Evolutionary conservation across 306 rosid genomes (phyloP), one percentile per base, ranked within the genome.

Genomic region (Sindora glabra): DNA sequence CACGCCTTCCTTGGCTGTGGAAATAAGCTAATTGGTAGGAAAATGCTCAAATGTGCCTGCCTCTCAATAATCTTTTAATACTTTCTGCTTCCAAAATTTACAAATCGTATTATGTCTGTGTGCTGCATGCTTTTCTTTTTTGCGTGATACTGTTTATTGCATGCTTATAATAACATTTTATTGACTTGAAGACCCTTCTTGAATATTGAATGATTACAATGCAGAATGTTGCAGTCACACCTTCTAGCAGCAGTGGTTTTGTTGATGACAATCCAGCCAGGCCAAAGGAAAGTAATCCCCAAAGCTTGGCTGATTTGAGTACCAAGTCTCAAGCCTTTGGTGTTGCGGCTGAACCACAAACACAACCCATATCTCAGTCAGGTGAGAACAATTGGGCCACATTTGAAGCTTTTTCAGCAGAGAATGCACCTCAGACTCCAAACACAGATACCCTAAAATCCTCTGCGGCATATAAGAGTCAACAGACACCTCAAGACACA

Each of bases 311-410:
- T 76, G 79, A 81, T 62, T 61, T 65, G 53, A 67, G 49, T 48
- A 5, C 54, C 8, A 75, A 77, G 59, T 60, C 69, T 30, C 69
- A 65, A 37, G 56, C 73, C 48, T 33, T 65, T 57, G 70, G 74
- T 16, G 51, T 59, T 56, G 73, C 51, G 23, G 41, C 25, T 32
- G 49, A 15, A 52, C 45, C 79, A 60, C 71, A 70, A 71, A 22
- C 66, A 25, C 87, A 73, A 25, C 36, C 40, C 37, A 37, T 52
- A 56, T 55, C 74, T 59, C 79, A 67, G 29, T 37, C 77, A 25
- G 56, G 63, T 55, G 67, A 42, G 48, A 65, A 24, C 56, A 80
- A 73, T 64, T 77, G 85, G 89, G 80, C 84, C 16, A 18, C 75
- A 11, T 81, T 81, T 74, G 87, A 49, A 14, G 2, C 48, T 57